phyloP scores from a whole-genome alignment of 495 filamentous ascomycete species.

The Umbilicaria muhlenbergii region DNA sequence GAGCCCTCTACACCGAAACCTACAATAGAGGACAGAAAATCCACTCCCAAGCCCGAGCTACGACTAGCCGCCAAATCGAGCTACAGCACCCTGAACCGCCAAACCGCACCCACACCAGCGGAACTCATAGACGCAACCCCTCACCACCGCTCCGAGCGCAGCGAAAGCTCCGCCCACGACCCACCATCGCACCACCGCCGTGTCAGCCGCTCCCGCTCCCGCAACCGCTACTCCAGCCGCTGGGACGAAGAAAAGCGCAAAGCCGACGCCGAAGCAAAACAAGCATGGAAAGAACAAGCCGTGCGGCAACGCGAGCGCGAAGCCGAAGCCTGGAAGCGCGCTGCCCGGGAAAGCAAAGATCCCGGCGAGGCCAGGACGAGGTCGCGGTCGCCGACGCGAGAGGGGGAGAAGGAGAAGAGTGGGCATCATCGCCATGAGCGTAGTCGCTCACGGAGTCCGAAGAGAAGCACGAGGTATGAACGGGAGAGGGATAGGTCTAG shows the following conservation, averaged over 20 bases:
- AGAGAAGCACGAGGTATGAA: neutral
- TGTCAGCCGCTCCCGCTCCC: neutral
- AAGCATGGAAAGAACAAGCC: slow-evolving; percentile 9
- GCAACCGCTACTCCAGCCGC: slow-evolving; percentile 1
- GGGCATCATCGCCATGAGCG: slow-evolving; percentile 3
- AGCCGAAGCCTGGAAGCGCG: slow-evolving; percentile 2
- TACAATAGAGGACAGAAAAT: slow-evolving; percentile 4
- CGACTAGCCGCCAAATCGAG: slow-evolving; percentile 2
- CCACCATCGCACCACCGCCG: slow-evolving; percentile 1
- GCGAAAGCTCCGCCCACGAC: slow-evolving; percentile 5
- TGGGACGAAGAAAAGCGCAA: slow-evolving; percentile 4
- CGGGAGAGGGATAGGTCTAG: slow-evolving; percentile 3
- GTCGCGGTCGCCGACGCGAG: slow-evolving; percentile 6
- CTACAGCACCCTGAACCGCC: slow-evolving; percentile 3
- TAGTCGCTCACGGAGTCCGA: neutral
- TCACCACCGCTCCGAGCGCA: neutral
- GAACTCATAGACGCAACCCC: too few relatives aligned
- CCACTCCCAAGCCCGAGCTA: slow-evolving; percentile 3
- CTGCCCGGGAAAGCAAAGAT: neutral
- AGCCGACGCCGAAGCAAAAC: slow-evolving; percentile 6
- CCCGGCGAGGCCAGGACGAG: slow-evolving; percentile 1
- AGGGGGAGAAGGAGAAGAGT: slow-evolving; percentile 8
- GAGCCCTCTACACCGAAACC: neutral
- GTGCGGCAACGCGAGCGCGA: slow-evolving; percentile 9
- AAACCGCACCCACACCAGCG: too few relatives aligned